These are phyloP conservation scores for Ceratocystis harringtonii DNA, from an alignment of 2,329 filamentous ascomycete genomes.

Conservation along the genomic window DNA sequence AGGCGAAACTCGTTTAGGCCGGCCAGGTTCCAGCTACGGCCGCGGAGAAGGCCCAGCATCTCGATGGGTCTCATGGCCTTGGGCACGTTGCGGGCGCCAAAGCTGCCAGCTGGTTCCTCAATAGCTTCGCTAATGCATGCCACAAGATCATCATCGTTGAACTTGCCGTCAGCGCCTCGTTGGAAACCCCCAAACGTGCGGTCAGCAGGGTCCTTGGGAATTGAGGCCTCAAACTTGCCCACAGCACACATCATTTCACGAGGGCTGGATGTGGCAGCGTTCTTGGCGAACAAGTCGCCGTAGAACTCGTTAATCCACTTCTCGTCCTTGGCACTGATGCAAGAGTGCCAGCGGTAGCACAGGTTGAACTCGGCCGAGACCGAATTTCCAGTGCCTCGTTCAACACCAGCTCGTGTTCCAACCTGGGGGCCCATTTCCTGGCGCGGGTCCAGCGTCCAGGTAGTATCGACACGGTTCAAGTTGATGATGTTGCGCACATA, in stretches of 20 bases:
- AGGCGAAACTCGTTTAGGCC: conserved; percentile 75
- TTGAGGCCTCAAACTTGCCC: conserved; percentile 43
- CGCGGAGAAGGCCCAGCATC: conserved; percentile 65
- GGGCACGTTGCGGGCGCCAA: conserved; percentile 60
- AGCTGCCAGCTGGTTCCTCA: conserved; percentile 62
- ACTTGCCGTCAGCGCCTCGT: conserved; percentile 51
- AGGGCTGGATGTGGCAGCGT: conserved; percentile 31
- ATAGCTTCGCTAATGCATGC: conserved; percentile 52
- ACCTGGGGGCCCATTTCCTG: conserved; percentile 45
- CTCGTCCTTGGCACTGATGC: conserved; percentile 60
- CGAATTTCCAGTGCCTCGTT: conserved; percentile 63
- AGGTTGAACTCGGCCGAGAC: conserved; percentile 83
- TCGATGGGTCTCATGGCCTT: conserved; percentile 59
- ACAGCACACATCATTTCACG: conserved; percentile 48
- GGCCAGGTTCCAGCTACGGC: conserved; percentile 60
- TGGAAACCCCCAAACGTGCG: conserved; percentile 53
- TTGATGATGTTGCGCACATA: conserved; percentile 69
- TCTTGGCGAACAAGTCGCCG: conserved; percentile 18
- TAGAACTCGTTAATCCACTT: conserved; percentile 64
- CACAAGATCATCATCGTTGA: conserved; percentile 62
- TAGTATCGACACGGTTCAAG: conserved; percentile 42
- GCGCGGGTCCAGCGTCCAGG: conserved; percentile 69
- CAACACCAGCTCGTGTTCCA: conserved; percentile 41
- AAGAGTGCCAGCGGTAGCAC: conserved; percentile 76
- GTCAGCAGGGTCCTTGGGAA: conserved; percentile 51